Evolutionary conservation across 176 grass and related monocot species (phyloP).

Genomic region (Aegilops umbellulata): DNA sequence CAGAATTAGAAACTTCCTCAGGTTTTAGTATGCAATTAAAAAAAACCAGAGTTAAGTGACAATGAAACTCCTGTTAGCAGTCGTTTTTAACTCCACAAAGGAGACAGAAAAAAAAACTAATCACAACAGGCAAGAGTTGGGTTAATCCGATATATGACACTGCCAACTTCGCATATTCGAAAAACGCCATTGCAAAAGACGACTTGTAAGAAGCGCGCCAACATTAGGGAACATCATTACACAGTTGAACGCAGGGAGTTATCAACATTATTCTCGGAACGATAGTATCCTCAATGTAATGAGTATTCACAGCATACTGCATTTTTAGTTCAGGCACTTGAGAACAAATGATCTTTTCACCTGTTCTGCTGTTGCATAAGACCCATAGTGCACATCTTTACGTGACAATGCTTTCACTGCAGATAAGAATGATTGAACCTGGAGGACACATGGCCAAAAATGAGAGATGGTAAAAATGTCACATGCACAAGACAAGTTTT

Average conservation of each 20-base stretch:
- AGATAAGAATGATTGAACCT: constrained; percentile 96
- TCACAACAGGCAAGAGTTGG: background rate
- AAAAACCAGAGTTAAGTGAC: constrained; percentile 10
- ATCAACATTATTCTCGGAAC: background rate
- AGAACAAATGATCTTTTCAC: constrained; percentile 46
- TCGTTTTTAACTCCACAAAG: constrained; percentile 10
- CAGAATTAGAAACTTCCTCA: background rate
- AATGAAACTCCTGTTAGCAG: background rate
- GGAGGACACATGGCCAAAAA: constrained; percentile 30
- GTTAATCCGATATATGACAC: background rate
- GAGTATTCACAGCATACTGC: background rate
- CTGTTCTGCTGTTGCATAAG: constrained; percentile 94
- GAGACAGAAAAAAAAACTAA: background rate
- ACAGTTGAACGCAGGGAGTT: background rate
- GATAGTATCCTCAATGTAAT: background rate
- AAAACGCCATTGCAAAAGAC: background rate
- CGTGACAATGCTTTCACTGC: constrained; percentile 89
- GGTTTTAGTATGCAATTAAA: background rate
- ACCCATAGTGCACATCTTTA: constrained; percentile 96
- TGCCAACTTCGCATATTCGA: background rate
- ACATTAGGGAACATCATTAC: background rate
- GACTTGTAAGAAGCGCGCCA: background rate
- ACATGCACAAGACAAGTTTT: background rate
- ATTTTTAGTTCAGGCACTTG: constrained; percentile 16
- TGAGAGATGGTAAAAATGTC: background rate